phyloP scores from a whole-genome alignment of 192 early-diverging fungal genomes.

The Coemansia sp. region DNA sequence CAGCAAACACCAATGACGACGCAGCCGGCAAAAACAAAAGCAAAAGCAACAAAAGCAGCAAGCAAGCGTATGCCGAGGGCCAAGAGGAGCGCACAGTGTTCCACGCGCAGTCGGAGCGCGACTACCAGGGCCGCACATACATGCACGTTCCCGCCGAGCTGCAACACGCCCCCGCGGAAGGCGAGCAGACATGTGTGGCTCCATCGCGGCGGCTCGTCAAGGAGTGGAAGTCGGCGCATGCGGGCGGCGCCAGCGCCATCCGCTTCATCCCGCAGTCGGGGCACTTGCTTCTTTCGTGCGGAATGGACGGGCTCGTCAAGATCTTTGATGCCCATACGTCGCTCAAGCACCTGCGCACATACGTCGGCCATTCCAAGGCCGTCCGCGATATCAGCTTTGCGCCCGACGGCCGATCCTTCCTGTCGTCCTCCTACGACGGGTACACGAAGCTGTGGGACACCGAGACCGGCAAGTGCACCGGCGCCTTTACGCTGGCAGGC shows the following conservation, averaged over 20 bases:
- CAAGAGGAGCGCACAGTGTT: constrained; percentile 79
- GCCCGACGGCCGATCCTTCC: constrained; percentile 79
- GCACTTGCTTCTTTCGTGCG: constrained; percentile 83
- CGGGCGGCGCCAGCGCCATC: constrained; percentile 87
- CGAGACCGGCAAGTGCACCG: constrained; percentile 70
- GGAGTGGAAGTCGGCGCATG: constrained; percentile 86
- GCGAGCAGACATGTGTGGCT: constrained; percentile 70
- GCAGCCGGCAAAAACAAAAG: constrained; percentile 9
- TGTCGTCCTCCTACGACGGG: constrained; percentile 88
- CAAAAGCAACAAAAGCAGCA: constrained; percentile 29
- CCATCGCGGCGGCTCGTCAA: constrained; percentile 78
- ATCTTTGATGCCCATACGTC: constrained; percentile 95
- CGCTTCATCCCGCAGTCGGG: constrained; percentile 87
- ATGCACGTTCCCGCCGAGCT: constrained; percentile 94
- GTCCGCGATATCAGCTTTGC: constrained; percentile 91
- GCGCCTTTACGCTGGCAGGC: background rate
- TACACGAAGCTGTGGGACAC: constrained; percentile 98
- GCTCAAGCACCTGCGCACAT: constrained; percentile 80
- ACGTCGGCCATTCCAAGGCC: constrained; percentile 87
- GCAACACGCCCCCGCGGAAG: constrained; percentile 65
- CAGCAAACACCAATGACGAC: background rate
- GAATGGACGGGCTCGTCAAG: constrained; percentile 96
- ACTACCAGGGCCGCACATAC: constrained; percentile 95
- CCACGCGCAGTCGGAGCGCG: constrained; percentile 82
- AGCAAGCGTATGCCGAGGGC: constrained; percentile 20